Evolutionary conservation across 2,329 filamentous ascomycete species (phyloP), one percentile per base, ranked within the genome.

Genomic region (Pestalotiopsis sp.): DNA sequence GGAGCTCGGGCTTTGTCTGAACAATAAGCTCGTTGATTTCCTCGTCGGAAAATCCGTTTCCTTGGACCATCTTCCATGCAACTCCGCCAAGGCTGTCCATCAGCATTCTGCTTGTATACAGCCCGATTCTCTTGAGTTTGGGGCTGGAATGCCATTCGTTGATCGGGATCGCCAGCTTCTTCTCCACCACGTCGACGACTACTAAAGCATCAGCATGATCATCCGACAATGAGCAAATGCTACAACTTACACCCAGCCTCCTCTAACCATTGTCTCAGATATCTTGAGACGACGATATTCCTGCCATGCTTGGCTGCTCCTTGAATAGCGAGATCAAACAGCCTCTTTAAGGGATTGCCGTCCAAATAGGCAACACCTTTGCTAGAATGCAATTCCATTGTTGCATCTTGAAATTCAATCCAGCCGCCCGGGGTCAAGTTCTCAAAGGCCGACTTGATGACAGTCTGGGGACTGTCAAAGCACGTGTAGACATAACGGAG

Each of bases 1-100:
- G 38, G 2, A 20, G 11, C 14, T 65, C 38, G 4, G 39, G 38
- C 23, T 65, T 65, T 5, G 93, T 93, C 78, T 86, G 93, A 39
- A 91, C 91, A 58, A 93, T 91, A 73, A 93, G 93, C 80, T 92
- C 90, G 49, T 93, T 91, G 69, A 87, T 93, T 75, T 92, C 90
- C 67, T 90, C 93, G 65, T 93, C 91, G 59, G 88, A 93, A 72
- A 91, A 90, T 41, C 91, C 93, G 81, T 83, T 85, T 74, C 91
- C 92, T 74, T 85, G 93, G 69, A 90, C 90, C 74, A 92, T 91
- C 39, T 89, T 92, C 81, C 93, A 92, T 58, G 93, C 91, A 69
- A 92, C 91, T 68, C 90, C 91, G 67, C 92, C 90, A 82, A 90
- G 89, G 67, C 73, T 87, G 63, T 78, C 81, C 68, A 92, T 89